Base-by-base conservation (phyloP, 2,329 filamentous ascomycete genomes). In the Fusarium sp. region DNA sequence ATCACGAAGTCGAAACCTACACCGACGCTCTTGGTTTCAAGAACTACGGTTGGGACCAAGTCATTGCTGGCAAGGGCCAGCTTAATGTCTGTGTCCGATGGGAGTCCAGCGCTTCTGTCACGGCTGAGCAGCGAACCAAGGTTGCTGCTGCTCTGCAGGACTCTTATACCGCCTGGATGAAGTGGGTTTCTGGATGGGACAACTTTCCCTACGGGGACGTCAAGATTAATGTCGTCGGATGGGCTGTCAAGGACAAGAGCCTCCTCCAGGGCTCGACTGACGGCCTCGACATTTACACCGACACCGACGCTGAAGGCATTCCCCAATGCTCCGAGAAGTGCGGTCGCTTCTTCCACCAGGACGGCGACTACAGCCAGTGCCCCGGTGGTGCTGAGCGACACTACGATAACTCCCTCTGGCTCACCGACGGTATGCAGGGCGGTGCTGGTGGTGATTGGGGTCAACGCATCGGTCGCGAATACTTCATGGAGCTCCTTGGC, bases 401-500 rank as follows among this genome's bases (percentile, higher is more conserved):
- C 73, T 85, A 84, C 66, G 81, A 84, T 67, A 76, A 82, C 70
- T 82, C 80, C 8, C 79, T 85, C 47, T 85, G 83, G 83, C 77
- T 85, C n/a, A 84, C 83, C 0, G 81, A 82, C 25, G 83, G 82
- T 9, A 78, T 85, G 64, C 22, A 65, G 5, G 83, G 83, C 29
- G 83, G 83, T 60, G 78, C 81, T 2, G 83, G 83, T 48, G 82
- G 82, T 47, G 82, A 84, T 59, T 85, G 83, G 83, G 82, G 83
- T n/a, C 81, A 84, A 70, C 74, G 81, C 6, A 76, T 84, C 24
- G 82, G 79, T 3, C 77, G 76, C 10, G 82, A 84, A 63, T 84
- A 84, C 69, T 82, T 84, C 69, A 76, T 85, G 74, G 60, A 77
- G 13, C 77, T 77, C 27, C 58, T 85, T 5, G 75, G 78, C 22